These are phyloP conservation scores for Sclerotinia subarctica DNA, from an alignment of 2,329 filamentous ascomycete species.

Conservation along the genomic window DNA sequence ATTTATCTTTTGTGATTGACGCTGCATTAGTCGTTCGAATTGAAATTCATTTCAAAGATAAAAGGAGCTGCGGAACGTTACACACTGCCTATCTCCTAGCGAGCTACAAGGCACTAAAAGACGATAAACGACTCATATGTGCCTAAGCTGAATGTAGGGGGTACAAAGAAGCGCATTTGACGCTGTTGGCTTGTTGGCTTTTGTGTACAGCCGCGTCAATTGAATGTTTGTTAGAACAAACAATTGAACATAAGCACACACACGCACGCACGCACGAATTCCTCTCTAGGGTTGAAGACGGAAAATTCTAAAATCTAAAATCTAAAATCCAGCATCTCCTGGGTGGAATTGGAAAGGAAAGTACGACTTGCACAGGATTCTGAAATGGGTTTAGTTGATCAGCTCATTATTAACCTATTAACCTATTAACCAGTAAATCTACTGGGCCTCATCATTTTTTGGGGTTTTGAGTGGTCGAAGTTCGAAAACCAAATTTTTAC, in stretches of 20 bases:
- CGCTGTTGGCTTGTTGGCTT: slow-evolving; percentile 13
- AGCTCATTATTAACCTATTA: neutral
- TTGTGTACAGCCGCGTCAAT: slow-evolving; percentile 8
- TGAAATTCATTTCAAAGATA: neutral
- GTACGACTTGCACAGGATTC: neutral
- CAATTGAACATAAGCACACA: neutral
- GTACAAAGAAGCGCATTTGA: slow-evolving; percentile 19
- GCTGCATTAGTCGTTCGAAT: slow-evolving; percentile 11
- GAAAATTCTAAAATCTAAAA: neutral
- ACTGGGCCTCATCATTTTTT: slow-evolving; percentile 8
- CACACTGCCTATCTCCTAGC: neutral
- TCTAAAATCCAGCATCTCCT: neutral
- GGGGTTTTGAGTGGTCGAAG: neutral
- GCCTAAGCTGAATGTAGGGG: slow-evolving; percentile 5
- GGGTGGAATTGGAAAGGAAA: neutral
- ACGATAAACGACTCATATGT: neutral
- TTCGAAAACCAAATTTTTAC: too few relatives aligned
- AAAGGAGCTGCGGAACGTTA: neutral
- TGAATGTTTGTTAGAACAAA: neutral
- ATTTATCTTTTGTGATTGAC: slow-evolving; percentile 9
- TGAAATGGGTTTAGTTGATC: slow-evolving; percentile 1
- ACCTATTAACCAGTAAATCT: neutral
- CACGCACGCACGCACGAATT: neutral
- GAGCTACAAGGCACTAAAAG: slow-evolving; percentile 1
- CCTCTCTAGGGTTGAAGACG: neutral